These are phyloP conservation scores for Elongisporangium anandrum DNA, from an alignment of 352 stramenopile genomes.

Conservation along the genomic window DNA sequence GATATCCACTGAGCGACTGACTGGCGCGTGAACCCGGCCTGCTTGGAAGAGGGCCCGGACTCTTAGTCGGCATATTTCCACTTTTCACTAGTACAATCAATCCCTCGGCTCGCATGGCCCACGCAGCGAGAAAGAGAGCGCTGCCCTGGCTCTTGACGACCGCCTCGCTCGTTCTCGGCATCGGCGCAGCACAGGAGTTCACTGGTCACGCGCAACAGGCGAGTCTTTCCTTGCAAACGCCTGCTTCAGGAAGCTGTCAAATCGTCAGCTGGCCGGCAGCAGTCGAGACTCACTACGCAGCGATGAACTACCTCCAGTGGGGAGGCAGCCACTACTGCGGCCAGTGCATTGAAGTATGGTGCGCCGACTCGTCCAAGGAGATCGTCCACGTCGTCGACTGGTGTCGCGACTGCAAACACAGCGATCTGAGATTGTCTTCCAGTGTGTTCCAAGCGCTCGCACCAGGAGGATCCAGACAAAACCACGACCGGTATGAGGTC, in stretches of 20 bases:
- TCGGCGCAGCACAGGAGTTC: background rate
- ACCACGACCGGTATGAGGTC: background rate
- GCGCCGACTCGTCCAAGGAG: slow-evolving; percentile 4
- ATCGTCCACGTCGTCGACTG: slow-evolving; percentile 13
- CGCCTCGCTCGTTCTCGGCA: background rate
- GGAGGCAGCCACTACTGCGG: slow-evolving; percentile 9
- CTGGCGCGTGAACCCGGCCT: no score
- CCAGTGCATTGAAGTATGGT: slow-evolving; percentile 22
- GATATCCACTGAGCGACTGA: background rate
- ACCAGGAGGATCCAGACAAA: background rate
- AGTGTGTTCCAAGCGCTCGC: slow-evolving; percentile 4
- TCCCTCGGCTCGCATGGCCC: background rate
- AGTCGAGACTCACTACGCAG: slow-evolving; percentile 1
- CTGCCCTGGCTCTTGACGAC: background rate
- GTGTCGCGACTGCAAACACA: slow-evolving; percentile 6
- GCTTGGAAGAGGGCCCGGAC: no score
- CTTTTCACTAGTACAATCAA: background rate
- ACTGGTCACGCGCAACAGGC: background rate
- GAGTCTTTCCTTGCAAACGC: background rate
- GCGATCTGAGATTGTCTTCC: slow-evolving; percentile 13
- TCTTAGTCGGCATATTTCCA: background rate
- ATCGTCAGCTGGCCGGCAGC: background rate
- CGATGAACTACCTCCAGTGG: slow-evolving; percentile 11
- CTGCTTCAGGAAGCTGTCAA: slow-evolving; percentile 1
- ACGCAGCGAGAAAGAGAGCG: background rate